Conservation (phyloP, 2,329 filamentous ascomycete species). For the Didymella glomerata region DNA sequence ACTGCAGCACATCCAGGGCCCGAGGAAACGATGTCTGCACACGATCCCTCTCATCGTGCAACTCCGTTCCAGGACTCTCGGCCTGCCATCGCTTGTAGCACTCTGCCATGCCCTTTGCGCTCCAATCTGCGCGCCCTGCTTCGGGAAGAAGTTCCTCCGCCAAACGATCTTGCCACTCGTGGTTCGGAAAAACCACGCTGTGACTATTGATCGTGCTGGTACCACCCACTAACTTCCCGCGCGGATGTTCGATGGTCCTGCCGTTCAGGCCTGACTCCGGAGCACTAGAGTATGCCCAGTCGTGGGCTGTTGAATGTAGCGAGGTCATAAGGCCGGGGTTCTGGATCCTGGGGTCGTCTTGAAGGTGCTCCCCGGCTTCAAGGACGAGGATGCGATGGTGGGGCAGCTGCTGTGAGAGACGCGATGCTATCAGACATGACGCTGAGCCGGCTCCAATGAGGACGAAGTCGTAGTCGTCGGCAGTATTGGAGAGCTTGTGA, state of each 20-base stretch:
- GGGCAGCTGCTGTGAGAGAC: slow-evolving; percentile 28
- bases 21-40: slow-evolving; percentile 27
- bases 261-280: slow-evolving; percentile 26
- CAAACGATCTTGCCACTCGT: slow-evolving; percentile 31
- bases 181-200: slow-evolving; percentile 30
- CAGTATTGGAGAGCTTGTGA: neutral
- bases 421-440: slow-evolving; percentile 29
- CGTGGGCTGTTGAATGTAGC: slow-evolving; percentile 23
- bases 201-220: slow-evolving; percentile 35
- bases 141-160: slow-evolving; percentile 22
- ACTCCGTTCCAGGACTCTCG: slow-evolving; percentile 8
- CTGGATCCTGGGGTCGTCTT: slow-evolving; percentile 27
- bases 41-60: slow-evolving; percentile 14
- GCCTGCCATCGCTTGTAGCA: slow-evolving; percentile 28
- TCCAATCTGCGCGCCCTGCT: slow-evolving; percentile 22
- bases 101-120: slow-evolving; percentile 23
- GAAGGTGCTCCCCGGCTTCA: slow-evolving; percentile 30
- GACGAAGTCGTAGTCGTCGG: slow-evolving; percentile 25
- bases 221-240: slow-evolving; percentile 30
- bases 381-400: slow-evolving; percentile 26
- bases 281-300: slow-evolving; percentile 19
- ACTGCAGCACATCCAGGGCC: slow-evolving; percentile 26
- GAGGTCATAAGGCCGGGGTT: slow-evolving; percentile 21
- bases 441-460: slow-evolving; percentile 31
- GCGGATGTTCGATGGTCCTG: slow-evolving; percentile 28